A percentile compares a stretch with the other conserved stretches of the same genome.
Conservation (phyloP, 352 stramenopile genomes). For the Pythium brachiatum region DNA sequence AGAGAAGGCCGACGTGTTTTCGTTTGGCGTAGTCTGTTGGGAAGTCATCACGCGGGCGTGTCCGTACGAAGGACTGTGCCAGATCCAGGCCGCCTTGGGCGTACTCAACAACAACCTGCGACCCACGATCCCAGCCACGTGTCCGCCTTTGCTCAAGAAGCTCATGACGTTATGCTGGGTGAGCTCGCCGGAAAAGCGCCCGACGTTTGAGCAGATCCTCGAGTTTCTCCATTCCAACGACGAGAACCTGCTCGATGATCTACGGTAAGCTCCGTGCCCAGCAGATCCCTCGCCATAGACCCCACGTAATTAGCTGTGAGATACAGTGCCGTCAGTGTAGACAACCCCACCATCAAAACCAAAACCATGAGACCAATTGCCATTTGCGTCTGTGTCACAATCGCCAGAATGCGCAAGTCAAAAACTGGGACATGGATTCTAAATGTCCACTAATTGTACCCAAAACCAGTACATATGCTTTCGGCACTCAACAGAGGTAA, state of each 20-base stretch:
- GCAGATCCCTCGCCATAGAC: conserved; percentile 1
- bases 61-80: conserved; percentile 89
- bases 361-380: neutral
- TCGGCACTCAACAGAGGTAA: neutral
- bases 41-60: conserved; percentile 89
- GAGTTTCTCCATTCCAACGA: conserved; percentile 59
- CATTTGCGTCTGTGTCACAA: neutral
- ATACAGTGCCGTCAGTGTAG: conserved; percentile 5
- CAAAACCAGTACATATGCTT: neutral
- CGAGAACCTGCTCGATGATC: conserved; percentile 22
- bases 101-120: conserved; percentile 87
- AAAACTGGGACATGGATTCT: conserved; percentile 4
- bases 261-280: conserved; percentile 21
- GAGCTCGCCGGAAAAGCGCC: conserved; percentile 67
- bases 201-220: conserved; percentile 79
- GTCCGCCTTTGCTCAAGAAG: conserved; percentile 76
- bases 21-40: conserved; percentile 83
- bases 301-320: conserved; percentile 3
- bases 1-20: conserved; percentile 87
- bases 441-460: neutral
- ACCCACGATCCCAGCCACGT: conserved; percentile 75
- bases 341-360: neutral
- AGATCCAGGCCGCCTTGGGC: conserved; percentile 86
- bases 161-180: conserved; percentile 86
- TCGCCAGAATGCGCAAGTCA: neutral